These are phyloP conservation scores for Pseudogymnoascus sp. DNA, from an alignment of 2,329 filamentous ascomycete species.

Conservation along the genomic window DNA sequence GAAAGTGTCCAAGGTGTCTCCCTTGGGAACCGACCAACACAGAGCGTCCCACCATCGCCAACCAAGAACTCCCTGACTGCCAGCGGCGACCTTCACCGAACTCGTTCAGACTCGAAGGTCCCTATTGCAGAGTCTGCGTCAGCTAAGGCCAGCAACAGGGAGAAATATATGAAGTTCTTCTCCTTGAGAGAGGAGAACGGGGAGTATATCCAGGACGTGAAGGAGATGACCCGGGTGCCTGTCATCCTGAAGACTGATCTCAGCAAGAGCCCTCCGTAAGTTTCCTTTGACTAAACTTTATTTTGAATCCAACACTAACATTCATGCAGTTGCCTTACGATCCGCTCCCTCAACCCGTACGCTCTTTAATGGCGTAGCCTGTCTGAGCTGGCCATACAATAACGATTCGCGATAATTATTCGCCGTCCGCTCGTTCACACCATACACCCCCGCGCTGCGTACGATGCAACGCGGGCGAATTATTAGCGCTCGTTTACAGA, in stretches of 20 bases:
- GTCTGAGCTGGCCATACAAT: neutral
- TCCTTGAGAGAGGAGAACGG: conserved; percentile 84
- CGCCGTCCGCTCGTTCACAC: conserved; percentile 1
- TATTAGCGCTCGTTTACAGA: conserved; percentile 6
- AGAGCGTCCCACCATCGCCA: conserved; percentile 91
- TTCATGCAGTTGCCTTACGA: conserved; percentile 64
- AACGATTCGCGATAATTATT: neutral
- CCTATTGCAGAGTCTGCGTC: conserved; percentile 64
- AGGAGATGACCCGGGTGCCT: conserved; percentile 95
- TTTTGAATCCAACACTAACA: conserved; percentile 32
- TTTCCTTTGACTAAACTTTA: conserved; percentile 29
- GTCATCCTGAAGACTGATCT: conserved; percentile 97
- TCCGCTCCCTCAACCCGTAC: conserved; percentile 74
- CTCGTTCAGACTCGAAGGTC: conserved; percentile 90
- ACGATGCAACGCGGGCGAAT: neutral
- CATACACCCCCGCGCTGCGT: conserved; percentile 1
- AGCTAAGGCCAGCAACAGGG: conserved; percentile 78
- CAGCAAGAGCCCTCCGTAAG: conserved; percentile 98
- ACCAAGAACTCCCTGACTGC: conserved; percentile 62
- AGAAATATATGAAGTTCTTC: conserved; percentile 91
- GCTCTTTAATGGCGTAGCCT: conserved; percentile 41
- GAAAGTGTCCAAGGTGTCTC: conserved; percentile 89
- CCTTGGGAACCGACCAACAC: conserved; percentile 78
- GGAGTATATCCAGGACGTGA: conserved; percentile 96
- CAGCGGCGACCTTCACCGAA: conserved; percentile 70